Percentiles rank a stretch among this genome's conserved stretches.
Evolutionary conservation across 371 early-diverging fungal species (phyloP).

Genomic region (Fennellomyces sp.): DNA sequence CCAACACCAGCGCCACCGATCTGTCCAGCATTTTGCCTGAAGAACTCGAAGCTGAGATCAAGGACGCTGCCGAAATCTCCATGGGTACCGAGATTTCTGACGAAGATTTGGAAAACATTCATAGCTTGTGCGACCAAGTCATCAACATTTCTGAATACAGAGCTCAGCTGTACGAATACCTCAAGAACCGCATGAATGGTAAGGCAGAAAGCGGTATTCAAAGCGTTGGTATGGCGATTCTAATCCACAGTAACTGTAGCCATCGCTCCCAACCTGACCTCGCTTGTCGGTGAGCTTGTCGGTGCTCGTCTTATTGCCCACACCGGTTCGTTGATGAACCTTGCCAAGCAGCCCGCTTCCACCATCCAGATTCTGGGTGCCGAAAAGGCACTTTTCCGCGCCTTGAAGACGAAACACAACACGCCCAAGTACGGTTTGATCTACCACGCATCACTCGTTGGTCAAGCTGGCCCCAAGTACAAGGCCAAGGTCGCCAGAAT

Average conservation of each 20-base stretch:
- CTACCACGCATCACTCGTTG: slow-evolving; percentile 90
- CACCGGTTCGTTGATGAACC: slow-evolving; percentile 89
- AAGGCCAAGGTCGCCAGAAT: slow-evolving; percentile 95
- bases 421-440: slow-evolving; percentile 98
- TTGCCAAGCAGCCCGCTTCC: slow-evolving; percentile 93
- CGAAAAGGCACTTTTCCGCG: slow-evolving; percentile 97
- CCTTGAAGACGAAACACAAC: slow-evolving; percentile 92
- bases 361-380: slow-evolving; percentile 98
- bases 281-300: slow-evolving; percentile 90
- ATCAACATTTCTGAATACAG: slow-evolving; percentile 87
- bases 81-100: slow-evolving; percentile 96
- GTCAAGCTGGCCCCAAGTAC: slow-evolving; percentile 82
- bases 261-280: slow-evolving; percentile 93
- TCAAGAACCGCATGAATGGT: slow-evolving; percentile 85
- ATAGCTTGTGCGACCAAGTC: slow-evolving; percentile 81
- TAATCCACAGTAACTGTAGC: slow-evolving; percentile 33
- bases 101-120: slow-evolving; percentile 89
- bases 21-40: slow-evolving; percentile 86
- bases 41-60: slow-evolving; percentile 83
- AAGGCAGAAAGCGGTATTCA: background rate
- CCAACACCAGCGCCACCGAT: slow-evolving; percentile 76
- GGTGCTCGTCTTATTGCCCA: slow-evolving; percentile 93
- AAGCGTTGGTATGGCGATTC: background rate
- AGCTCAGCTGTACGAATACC: slow-evolving; percentile 85
- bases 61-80: slow-evolving; percentile 86